Percentiles rank a stretch among this genome's conserved stretches.
Conservation (phyloP, 176 grass and related monocot species). For the Triticum timopheevii region DNA sequence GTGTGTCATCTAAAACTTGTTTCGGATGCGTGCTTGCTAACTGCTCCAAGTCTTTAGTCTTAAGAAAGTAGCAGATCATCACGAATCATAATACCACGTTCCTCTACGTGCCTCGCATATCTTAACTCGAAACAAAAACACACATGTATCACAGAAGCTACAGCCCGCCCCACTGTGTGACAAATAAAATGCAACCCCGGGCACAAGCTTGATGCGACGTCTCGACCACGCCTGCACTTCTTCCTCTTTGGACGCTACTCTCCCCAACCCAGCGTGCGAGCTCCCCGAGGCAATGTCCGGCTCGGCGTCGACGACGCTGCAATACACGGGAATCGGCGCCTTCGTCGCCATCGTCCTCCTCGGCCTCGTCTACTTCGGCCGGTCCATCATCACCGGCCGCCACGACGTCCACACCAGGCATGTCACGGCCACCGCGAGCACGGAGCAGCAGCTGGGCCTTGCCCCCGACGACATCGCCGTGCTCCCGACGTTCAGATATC, state of each 20-base stretch:
- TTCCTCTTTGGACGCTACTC: neutral
- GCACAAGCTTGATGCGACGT: neutral
- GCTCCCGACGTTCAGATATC: conserved; percentile 59
- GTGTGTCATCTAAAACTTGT: neutral
- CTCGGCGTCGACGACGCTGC: conserved; percentile 17
- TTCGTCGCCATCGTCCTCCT: conserved; percentile 47
- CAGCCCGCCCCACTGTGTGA: neutral
- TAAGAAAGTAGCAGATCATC: neutral
- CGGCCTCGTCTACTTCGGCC: conserved; percentile 20
- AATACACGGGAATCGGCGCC: conserved; percentile 38
- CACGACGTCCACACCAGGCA: neutral
- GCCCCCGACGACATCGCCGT: conserved; percentile 34
- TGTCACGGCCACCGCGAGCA: neutral
- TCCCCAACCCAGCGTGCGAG: neutral
- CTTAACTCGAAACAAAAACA: neutral
- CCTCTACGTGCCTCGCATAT: conserved; percentile 33
- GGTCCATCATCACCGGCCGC: neutral
- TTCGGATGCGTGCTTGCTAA: neutral
- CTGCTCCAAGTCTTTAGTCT: neutral
- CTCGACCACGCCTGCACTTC: neutral
- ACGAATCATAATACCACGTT: neutral
- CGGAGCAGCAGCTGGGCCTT: conserved; percentile 17
- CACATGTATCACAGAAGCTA: neutral
- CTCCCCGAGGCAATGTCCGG: conserved; percentile 10
- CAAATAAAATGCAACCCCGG: neutral